A percentile compares a stretch with the other conserved stretches of the same genome.
These are phyloP conservation scores for Acanthamoeba lenticulata DNA, from an alignment of 208 protist genomes.

Conservation along the genomic window DNA sequence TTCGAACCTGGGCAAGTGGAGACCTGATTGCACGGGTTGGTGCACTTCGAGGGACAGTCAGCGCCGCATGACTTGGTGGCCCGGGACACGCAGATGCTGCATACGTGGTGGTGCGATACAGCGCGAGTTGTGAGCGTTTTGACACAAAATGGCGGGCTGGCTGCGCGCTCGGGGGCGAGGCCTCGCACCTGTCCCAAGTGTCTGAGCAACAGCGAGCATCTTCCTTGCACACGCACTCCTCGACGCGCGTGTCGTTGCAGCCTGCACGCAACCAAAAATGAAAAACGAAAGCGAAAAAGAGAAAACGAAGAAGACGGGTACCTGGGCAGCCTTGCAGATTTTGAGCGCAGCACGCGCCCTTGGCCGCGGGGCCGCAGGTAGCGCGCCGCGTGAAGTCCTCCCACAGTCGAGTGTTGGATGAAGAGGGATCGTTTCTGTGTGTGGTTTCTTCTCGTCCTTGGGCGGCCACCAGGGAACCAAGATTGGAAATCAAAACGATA, in stretches of 20 bases:
- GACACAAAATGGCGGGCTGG: too few species aligned
- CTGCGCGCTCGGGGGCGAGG: too few species aligned
- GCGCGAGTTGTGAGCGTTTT: not conserved
- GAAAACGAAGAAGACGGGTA: not conserved
- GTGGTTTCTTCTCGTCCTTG: not conserved
- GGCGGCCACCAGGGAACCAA: not conserved
- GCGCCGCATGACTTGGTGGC: not conserved
- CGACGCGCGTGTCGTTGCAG: not conserved
- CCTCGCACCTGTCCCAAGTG: not conserved
- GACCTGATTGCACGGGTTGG: not conserved
- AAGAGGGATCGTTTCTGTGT: not conserved
- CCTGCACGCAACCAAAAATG: not conserved
- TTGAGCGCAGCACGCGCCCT: slow-evolving; percentile 12
- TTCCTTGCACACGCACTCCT: not conserved
- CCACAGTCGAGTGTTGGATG: not conserved
- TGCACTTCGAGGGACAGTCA: not conserved
- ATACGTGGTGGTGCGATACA: not conserved
- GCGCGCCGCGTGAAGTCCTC: not conserved
- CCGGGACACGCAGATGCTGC: not conserved
- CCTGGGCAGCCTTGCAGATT: not conserved
- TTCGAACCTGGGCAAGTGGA: not conserved
- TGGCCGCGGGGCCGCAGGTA: not conserved
- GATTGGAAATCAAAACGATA: not conserved
- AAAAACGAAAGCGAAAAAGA: too few species aligned
- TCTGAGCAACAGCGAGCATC: not conserved